Conservation (phyloP, 1,284 basidiomycete genomes). For the Ganoderma lucidum region DNA sequence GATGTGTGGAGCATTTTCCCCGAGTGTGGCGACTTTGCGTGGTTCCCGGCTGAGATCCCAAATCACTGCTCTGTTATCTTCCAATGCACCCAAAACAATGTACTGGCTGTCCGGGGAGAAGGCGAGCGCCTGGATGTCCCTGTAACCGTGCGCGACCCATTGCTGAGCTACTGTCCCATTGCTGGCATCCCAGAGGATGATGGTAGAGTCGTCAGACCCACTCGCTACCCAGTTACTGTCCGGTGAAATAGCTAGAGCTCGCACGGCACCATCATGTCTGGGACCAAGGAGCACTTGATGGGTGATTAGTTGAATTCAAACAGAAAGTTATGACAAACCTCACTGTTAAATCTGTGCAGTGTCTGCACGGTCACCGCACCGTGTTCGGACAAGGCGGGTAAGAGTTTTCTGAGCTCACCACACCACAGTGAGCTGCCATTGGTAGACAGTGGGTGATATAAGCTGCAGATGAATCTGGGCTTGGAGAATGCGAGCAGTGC, state of each 20-base stretch:
- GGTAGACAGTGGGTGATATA: no score
- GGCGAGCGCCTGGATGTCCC: neutral
- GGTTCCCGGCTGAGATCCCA: neutral
- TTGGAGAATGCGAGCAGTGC: no score
- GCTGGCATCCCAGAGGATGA: neutral
- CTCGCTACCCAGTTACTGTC: neutral
- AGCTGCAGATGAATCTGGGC: no score
- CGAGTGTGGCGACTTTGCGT: neutral
- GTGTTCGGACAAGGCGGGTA: fast-evolving
- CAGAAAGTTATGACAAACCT: no score
- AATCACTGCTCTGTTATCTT: neutral
- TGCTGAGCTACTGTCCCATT: neutral
- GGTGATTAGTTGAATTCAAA: neutral
- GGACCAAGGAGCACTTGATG: neutral
- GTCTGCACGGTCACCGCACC: no score
- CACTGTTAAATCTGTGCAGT: no score
- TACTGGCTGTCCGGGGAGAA: neutral
- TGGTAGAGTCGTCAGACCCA: neutral
- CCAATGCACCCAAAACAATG: neutral
- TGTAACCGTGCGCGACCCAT: neutral
- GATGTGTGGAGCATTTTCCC: no score
- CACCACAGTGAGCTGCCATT: no score
- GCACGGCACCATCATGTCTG: neutral
- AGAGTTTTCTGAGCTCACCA: no score
- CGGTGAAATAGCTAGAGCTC: neutral